A percentile compares a stretch with the other conserved stretches of the same genome.
Evolutionary conservation across 768 basidiomycete genomes (phyloP).

Genomic region (Serendipita sp.): DNA sequence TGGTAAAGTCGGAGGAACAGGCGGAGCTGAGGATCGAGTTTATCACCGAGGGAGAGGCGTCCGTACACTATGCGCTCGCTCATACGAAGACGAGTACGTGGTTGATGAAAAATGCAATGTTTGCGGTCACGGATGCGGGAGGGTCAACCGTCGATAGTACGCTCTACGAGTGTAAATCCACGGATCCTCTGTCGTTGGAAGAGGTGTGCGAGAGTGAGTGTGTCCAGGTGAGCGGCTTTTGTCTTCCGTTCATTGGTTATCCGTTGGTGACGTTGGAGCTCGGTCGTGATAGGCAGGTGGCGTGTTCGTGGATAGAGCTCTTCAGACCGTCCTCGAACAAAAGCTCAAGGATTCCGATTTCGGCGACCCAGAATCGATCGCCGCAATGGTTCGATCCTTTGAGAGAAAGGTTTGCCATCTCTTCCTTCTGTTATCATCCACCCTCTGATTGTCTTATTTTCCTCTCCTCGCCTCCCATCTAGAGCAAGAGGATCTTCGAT

Average conservation of each 20-base stretch:
- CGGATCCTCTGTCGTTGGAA: not conserved
- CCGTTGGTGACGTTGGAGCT: not conserved
- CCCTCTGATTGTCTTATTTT: not conserved
- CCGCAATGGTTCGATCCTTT: not conserved
- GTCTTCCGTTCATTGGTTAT: not conserved
- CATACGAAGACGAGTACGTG: not conserved
- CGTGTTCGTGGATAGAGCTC: not conserved
- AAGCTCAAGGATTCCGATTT: not conserved
- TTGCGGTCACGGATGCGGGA: not conserved
- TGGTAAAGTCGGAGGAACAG: constrained; percentile 14
- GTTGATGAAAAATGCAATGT: not conserved
- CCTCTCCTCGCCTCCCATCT: too few relatives aligned
- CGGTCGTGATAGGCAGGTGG: not conserved
- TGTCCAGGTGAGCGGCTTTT: not conserved
- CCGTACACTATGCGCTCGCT: not conserved
- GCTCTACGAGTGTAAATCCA: not conserved
- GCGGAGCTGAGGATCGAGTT: constrained; percentile 14
- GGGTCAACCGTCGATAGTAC: not conserved
- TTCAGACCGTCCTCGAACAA: not conserved
- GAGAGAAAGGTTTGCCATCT: not conserved
- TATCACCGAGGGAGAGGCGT: constrained; percentile 14
- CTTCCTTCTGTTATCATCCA: not conserved
- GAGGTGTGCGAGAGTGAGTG: constrained; percentile 1
- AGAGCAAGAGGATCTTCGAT: constrained; percentile 10
- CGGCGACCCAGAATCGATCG: not conserved